Evolutionary conservation across 176 grass and related monocot species (phyloP).

Genomic region (Tillandsia fasciculata): DNA sequence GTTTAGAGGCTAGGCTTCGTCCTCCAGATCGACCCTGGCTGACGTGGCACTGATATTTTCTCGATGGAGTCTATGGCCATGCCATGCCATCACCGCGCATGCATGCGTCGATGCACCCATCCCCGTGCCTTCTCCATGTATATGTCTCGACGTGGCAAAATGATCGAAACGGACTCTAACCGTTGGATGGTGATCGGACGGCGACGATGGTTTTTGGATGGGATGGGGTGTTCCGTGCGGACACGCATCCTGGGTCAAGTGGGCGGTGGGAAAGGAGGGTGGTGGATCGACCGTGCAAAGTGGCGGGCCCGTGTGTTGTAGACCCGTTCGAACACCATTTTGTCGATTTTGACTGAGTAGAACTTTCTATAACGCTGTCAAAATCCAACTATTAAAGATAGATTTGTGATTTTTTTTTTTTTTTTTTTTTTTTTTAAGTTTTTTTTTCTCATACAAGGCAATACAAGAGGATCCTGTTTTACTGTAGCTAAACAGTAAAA

Average conservation of each 20-base stretch:
- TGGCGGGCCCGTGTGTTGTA: background rate
- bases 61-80: background rate
- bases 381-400: no score
- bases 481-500: no score
- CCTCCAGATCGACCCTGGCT: conserved; percentile 44
- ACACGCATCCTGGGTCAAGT: conserved; percentile 8
- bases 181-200: conserved; percentile 4
- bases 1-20: conserved; percentile 24
- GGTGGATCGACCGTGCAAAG: background rate
- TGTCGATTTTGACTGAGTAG: no score
- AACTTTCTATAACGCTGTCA: no score
- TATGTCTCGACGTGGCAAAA: background rate
- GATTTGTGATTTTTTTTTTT: no score
- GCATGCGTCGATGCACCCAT: background rate
- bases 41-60: conserved; percentile 99
- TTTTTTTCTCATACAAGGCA: no score
- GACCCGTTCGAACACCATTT: conserved; percentile 1
- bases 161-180: background rate
- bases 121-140: background rate
- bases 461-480: no score
- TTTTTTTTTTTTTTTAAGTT: no score
- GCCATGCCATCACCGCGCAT: conserved; percentile 6
- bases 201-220: background rate
- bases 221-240: conserved; percentile 11
- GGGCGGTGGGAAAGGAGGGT: conserved; percentile 19